Conservation (phyloP, 805 yeast species). For the Wickerhamomyces bovis region DNA sequence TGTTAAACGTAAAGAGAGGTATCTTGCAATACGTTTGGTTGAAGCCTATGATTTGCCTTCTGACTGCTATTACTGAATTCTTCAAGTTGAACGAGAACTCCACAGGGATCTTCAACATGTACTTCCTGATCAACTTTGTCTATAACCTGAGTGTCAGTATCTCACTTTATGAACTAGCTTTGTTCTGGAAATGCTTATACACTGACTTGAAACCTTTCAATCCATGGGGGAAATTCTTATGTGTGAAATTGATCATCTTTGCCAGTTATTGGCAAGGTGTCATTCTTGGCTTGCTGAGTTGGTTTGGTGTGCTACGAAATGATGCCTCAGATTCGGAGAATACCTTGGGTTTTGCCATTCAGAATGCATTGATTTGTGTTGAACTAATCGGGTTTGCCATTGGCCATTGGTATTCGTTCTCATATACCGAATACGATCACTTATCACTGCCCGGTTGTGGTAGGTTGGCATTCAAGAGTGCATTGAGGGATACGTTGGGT, state of each 20-base stretch:
- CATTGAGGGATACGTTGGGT: slow-evolving; percentile 73
- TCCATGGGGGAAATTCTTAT: slow-evolving; percentile 88
- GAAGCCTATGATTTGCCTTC: slow-evolving; percentile 72
- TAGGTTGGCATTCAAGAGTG: slow-evolving; percentile 52
- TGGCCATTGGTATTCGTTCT: slow-evolving; percentile 85
- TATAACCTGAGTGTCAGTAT: slow-evolving; percentile 79
- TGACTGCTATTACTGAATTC: slow-evolving; percentile 41
- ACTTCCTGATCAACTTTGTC: slow-evolving; percentile 57
- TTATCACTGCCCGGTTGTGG: slow-evolving; percentile 61
- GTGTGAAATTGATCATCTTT: slow-evolving; percentile 89
- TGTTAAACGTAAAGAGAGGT: slow-evolving; percentile 72
- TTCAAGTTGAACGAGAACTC: slow-evolving; percentile 38
- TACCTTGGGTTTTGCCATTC: slow-evolving; percentile 52
- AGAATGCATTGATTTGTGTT: slow-evolving; percentile 71
- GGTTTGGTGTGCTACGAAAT: slow-evolving; percentile 37
- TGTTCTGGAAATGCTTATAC: slow-evolving; percentile 91
- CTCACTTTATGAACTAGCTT: slow-evolving; percentile 77
- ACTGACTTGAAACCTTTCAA: slow-evolving; percentile 68
- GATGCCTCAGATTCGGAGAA: slow-evolving; percentile 27
- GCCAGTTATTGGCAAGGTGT: slow-evolving; percentile 97
- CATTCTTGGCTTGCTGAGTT: slow-evolving; percentile 46
- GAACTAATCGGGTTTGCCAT: slow-evolving; percentile 83
- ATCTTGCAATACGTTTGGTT: slow-evolving; percentile 93
- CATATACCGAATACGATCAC: slow-evolving; percentile 64
- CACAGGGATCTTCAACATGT: slow-evolving; percentile 40